Base-by-base conservation (phyloP, 768 basidiomycete species). In the Ephemerocybe angulata region DNA sequence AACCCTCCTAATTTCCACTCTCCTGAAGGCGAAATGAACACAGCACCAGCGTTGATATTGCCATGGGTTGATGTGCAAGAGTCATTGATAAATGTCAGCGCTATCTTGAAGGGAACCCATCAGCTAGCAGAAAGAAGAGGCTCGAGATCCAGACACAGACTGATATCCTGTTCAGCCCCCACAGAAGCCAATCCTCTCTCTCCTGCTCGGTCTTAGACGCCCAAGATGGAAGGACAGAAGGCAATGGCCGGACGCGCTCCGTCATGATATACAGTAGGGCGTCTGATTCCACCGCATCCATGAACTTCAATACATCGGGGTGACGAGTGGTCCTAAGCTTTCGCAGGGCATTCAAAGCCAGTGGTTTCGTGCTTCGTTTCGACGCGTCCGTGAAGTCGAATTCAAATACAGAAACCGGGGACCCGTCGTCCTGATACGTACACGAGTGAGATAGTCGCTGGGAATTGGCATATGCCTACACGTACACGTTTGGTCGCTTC, bases 1-100 rank as follows among this genome's bases (percentile, higher is more conserved):
- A 98, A 94, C 1, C 96, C 96, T 19, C 92, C 95, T 7, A 99
- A 74, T 65, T 91, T 91, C 97, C 96, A 98, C 73, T 99, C 97
- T 4, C 96, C 92, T 0, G 93, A 90, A 0, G 88, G 86, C 1
- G 96, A 93, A 50, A 97, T 83, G 65, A 97, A 98, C 55, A 98
- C 82, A 1, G 90, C 85, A 54, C 81, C 78, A n/a, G 80, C 67
- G 55, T 83, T 75, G 53, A 95, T 65, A 60, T 86, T 89, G 21
- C 93, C 94, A 62, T 97, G 93, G 0, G 90, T 90, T 2, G 90
- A 91, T 24, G 81, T 71, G 51, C 83, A 87, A 7, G 90, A 79
- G 38, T 91, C 87, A 63, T 98, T 98, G 53, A 98, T 67, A 70
- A 99, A 99, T 2, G 89, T 77, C 37, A 98, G 72, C 2, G 95